Evolutionary conservation across 257 asterid genomes (phyloP).

Genomic region (Craterostigma plantagineum): DNA sequence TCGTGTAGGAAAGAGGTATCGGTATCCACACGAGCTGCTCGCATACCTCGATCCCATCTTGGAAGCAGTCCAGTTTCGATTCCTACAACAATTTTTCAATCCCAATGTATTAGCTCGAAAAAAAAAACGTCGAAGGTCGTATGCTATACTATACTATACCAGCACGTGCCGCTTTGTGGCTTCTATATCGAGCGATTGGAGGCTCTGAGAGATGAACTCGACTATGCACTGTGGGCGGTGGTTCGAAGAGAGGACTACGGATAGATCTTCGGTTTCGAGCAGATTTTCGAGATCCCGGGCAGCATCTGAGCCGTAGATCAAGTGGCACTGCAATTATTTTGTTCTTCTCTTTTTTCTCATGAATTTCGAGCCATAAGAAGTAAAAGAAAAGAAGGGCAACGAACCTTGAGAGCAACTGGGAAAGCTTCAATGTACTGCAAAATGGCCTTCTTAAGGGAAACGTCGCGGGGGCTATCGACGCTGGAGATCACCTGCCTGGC

Average conservation of each 20-base stretch:
- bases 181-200: conserved; percentile 54
- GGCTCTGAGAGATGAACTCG: conserved; percentile 81
- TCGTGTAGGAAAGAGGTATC: conserved; percentile 86
- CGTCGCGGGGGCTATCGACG: conserved; percentile 34
- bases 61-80: conserved; percentile 67
- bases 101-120: too few relatives aligned
- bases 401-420: conserved; percentile 87
- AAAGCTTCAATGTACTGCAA: conserved; percentile 75
- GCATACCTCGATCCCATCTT: conserved; percentile 68
- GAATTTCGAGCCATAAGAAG: not conserved
- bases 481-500: conserved; percentile 62
- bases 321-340: conserved; percentile 97
- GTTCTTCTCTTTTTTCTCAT: not conserved
- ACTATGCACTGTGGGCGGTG: conserved; percentile 82
- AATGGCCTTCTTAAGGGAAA: conserved; percentile 37
- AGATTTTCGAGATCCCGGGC: conserved; percentile 42
- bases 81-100: conserved; percentile 66
- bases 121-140: too few relatives aligned
- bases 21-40: conserved; percentile 83
- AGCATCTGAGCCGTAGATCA: conserved; percentile 48
- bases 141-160: too few relatives aligned
- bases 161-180: conserved; percentile 36
- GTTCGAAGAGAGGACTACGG: conserved; percentile 50
- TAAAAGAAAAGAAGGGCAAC: not conserved
- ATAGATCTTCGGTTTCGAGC: conserved; percentile 67